A percentile compares a stretch with the other conserved stretches of the same genome.
These are phyloP conservation scores for Phyllosticta citribraziliensis DNA, from an alignment of 2,329 filamentous ascomycete species.

Conservation along the genomic window DNA sequence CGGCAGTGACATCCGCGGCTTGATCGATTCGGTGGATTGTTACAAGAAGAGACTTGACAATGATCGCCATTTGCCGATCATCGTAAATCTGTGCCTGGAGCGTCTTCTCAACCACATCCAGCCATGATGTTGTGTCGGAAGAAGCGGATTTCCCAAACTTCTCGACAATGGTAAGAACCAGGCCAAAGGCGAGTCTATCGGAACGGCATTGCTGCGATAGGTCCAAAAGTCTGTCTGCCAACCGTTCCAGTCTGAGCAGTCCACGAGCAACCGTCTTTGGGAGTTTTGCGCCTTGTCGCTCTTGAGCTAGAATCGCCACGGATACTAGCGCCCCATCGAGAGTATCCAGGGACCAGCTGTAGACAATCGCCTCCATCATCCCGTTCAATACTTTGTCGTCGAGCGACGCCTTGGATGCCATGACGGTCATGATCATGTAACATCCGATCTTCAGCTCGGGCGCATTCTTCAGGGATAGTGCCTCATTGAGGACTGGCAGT, in stretches of 20 bases:
- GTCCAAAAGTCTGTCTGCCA: slow-evolving; percentile 50
- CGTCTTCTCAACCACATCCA: slow-evolving; percentile 47
- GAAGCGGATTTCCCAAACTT: slow-evolving; percentile 2
- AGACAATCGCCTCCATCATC: slow-evolving; percentile 80
- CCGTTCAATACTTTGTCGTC: slow-evolving; percentile 71
- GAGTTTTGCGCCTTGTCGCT: slow-evolving; percentile 60
- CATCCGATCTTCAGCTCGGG: slow-evolving; percentile 75
- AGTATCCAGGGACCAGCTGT: slow-evolving; percentile 67
- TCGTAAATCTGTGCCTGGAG: slow-evolving; percentile 51
- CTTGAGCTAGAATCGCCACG: slow-evolving; percentile 71
- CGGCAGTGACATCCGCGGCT: slow-evolving; percentile 42
- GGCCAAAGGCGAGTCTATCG: slow-evolving; percentile 61
- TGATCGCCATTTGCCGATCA: slow-evolving; percentile 52
- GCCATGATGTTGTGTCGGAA: neutral
- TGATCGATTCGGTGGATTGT: slow-evolving; percentile 50
- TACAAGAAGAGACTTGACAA: slow-evolving; percentile 56
- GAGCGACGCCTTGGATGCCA: slow-evolving; percentile 73
- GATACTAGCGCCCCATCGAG: slow-evolving; percentile 66
- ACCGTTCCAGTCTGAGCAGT: slow-evolving; percentile 52
- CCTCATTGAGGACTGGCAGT: slow-evolving; percentile 63
- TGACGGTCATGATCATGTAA: slow-evolving; percentile 81
- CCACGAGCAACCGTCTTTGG: slow-evolving; percentile 61
- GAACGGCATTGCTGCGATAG: slow-evolving; percentile 57
- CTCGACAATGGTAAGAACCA: slow-evolving; percentile 46
- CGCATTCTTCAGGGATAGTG: slow-evolving; percentile 63